Percentiles rank a stretch among this genome's conserved stretches.
Evolutionary conservation across 2,329 filamentous ascomycete species (phyloP).

Genomic region (Penicillium italicum): DNA sequence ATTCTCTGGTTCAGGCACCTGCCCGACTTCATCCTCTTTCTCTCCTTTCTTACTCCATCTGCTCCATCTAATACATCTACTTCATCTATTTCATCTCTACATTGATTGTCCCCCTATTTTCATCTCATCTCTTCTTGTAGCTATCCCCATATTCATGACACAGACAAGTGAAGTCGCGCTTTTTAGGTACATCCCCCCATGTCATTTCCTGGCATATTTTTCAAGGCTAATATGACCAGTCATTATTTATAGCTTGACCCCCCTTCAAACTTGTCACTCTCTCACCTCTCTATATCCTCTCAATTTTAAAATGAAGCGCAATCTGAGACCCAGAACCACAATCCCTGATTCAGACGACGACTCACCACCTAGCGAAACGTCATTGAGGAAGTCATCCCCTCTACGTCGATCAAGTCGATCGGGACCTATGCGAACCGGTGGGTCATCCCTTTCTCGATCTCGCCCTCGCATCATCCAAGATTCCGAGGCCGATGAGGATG

Average conservation of each 20-base stretch:
- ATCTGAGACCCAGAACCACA: conserved; percentile 10
- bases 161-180: not conserved
- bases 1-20: conserved; percentile 27
- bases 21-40: conserved; percentile 4
- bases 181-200: not conserved
- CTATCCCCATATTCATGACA: not conserved
- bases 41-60: too few species aligned
- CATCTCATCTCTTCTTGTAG: not conserved
- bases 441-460: conserved; percentile 18
- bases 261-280: not conserved
- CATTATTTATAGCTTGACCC: not conserved
- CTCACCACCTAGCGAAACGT: conserved; percentile 10
- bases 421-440: conserved; percentile 7
- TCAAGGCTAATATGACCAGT: not conserved
- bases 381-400: conserved; percentile 15
- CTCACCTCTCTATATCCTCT: not conserved
- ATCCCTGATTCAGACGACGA: conserved; percentile 24
- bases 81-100: not conserved
- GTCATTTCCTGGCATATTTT: not conserved
- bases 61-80: too few species aligned
- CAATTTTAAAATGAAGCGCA: conserved; percentile 14
- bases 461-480: conserved; percentile 18
- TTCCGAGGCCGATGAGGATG: conserved; percentile 19
- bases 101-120: not conserved
- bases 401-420: conserved; percentile 10